Base-by-base conservation (phyloP, 2,329 filamentous ascomycete species). In the Arachnopeziza araneosa region DNA sequence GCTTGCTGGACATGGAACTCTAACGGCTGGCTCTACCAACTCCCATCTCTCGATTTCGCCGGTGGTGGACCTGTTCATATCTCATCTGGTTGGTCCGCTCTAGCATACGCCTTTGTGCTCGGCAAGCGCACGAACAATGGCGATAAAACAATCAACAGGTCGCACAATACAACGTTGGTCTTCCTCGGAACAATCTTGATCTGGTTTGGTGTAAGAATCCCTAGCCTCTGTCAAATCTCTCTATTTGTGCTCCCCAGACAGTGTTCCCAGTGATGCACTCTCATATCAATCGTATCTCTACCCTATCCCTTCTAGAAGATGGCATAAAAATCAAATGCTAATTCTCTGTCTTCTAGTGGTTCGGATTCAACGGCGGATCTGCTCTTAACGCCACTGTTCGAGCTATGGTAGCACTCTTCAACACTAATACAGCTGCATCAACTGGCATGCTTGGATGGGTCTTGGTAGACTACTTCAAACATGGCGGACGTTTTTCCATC, bases 1-100 rank as follows among this genome's bases (percentile, higher is more conserved):
- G 84, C 84, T 0, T 85, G 80, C 73, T 87, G 84, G 84, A 85
- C 83, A 3, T 88, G 85, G 85, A 88, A 88, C 67, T 68, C 79
- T n/a, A 82, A 80, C 56, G 85, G 85, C 12, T 88, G 85, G 85
- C 74, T 88, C 0, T 86, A 77, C 71, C 82, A 60, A n/a, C 78
- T 87, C 1, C 68, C 86, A 23, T 64, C 67, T 50, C 65, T 71
- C 5, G 69, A 71, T 53, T 71, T 70, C 24, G 68, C 69, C n/a
- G 69, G 69, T 50, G 69, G 69, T 57, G 84, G 85, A 1, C 85
- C 84, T 2, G 85, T 88, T 1, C 84, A 88, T 67, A 84, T 88
- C 57, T 80, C 84, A 2, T 82, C 78, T 1, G 84, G 85, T 2
- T 87, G 83, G 75, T 76, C 79, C n/a, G 84, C 83, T 8, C 76